Conservation (phyloP, 2,329 filamentous ascomycete genomes). For the Helminthosporium solani region DNA sequence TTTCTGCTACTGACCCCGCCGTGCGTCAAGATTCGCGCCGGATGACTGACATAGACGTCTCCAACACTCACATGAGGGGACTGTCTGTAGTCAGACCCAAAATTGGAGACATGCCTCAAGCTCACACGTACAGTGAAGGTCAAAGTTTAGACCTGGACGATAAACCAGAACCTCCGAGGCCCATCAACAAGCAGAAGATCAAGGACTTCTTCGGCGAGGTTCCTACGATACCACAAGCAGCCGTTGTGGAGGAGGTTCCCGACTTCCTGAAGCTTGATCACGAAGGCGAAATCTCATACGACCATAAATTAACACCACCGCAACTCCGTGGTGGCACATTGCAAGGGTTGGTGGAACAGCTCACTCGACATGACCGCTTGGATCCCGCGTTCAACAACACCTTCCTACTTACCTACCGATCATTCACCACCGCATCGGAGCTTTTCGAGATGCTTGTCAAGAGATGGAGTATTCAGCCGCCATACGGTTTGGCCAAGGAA, state of each 20-base stretch:
- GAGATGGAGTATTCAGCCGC: conserved; percentile 89
- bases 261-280: conserved; percentile 84
- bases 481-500: conserved; percentile 69
- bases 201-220: conserved; percentile 56
- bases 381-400: conserved; percentile 97
- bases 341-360: conserved; percentile 84
- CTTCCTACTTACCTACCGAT: conserved; percentile 93
- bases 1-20: conserved; percentile 50
- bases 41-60: conserved; percentile 42
- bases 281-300: conserved; percentile 86
- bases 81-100: conserved; percentile 46
- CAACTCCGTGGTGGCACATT: conserved; percentile 87
- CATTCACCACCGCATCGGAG: conserved; percentile 87
- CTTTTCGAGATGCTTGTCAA: conserved; percentile 91
- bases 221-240: conserved; percentile 47
- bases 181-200: conserved; percentile 47
- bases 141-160: conserved; percentile 30
- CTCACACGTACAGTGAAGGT: conserved; percentile 67
- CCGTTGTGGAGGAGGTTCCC: conserved; percentile 71
- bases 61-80: conserved; percentile 29
- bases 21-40: conserved; percentile 40
- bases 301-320: conserved; percentile 73
- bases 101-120: conserved; percentile 54
- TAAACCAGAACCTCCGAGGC: conserved; percentile 39
- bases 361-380: conserved; percentile 92